A percentile compares a stretch with the other conserved stretches of the same genome.
phyloP scores from a whole-genome alignment of 176 grass and related monocot species.

The Panicum miliaceum region DNA sequence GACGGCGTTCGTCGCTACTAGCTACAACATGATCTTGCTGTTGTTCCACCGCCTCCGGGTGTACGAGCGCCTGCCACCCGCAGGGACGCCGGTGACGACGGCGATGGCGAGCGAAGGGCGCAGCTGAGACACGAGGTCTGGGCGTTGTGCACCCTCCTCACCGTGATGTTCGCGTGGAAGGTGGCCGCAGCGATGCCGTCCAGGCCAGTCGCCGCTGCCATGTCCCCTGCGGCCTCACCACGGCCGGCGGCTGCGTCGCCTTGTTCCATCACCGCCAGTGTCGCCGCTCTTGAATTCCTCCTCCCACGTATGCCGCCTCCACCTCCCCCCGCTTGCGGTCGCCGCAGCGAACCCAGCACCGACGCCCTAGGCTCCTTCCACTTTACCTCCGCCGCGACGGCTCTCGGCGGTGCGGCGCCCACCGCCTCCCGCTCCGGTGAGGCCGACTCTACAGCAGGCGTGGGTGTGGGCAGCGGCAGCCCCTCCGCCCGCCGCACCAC shows the following conservation, averaged over 20 bases:
- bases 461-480: too few species aligned
- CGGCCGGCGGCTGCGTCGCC: neutral
- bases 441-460: too few species aligned
- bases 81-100: fast-evolving
- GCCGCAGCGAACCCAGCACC: too few species aligned
- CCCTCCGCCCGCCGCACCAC: too few species aligned
- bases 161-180: conserved; percentile 17
- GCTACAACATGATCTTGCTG: neutral
- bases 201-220: neutral
- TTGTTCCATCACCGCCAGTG: neutral
- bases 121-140: neutral
- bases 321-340: too few species aligned
- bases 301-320: too few species aligned
- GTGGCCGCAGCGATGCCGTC: neutral
- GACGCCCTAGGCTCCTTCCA: too few species aligned
- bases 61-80: conserved; percentile 6
- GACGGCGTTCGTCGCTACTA: neutral
- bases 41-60: conserved; percentile 13
- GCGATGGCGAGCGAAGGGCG: neutral
- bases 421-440: too few species aligned
- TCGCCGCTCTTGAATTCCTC: too few species aligned
- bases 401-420: too few species aligned
- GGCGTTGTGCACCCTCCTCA: conserved; percentile 26
- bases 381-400: too few species aligned
- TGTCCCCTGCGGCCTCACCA: neutral